These are phyloP conservation scores for Colletotrichum sp. DNA, from an alignment of 2,329 filamentous ascomycete genomes.

Conservation along the genomic window DNA sequence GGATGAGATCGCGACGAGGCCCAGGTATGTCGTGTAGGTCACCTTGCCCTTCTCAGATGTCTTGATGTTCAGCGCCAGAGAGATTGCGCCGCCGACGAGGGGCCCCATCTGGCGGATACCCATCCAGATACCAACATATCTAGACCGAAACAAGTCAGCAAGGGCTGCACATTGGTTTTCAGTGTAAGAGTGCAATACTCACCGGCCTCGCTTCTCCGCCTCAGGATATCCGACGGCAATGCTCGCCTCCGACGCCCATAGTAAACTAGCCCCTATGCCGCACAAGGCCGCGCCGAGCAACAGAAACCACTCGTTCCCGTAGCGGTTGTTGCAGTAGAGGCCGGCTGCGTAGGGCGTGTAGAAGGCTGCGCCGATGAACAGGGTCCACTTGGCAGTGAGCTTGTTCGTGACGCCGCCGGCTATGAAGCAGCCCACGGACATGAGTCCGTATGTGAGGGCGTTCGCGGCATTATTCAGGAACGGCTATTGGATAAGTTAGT, in stretches of 20 bases:
- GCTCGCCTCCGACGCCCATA: conserved; percentile 41
- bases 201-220: conserved; percentile 60
- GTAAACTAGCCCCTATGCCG: conserved; percentile 39
- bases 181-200: not conserved
- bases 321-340: conserved; percentile 48
- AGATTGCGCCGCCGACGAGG: conserved; percentile 55
- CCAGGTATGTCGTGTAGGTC: conserved; percentile 45
- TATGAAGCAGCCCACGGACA: conserved; percentile 14
- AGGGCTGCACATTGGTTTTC: no score
- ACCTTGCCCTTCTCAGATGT: conserved; percentile 41
- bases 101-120: conserved; percentile 11
- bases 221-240: conserved; percentile 67
- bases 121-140: conserved; percentile 16
- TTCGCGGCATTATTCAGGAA: conserved; percentile 12
- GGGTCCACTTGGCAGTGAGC: conserved; percentile 32
- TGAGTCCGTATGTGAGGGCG: conserved; percentile 12
- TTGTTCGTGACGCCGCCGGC: conserved; percentile 15
- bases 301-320: conserved; percentile 46
- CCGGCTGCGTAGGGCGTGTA: conserved; percentile 47
- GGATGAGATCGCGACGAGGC: conserved; percentile 52
- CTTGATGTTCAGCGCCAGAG: conserved; percentile 50
- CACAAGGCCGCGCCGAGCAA: conserved; percentile 45
- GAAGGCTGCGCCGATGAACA: conserved; percentile 47
- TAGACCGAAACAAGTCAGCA: not conserved
- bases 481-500: not conserved